phyloP scores from a whole-genome alignment of 768 basidiomycete genomes.

The Xerocomus potaroensis region DNA sequence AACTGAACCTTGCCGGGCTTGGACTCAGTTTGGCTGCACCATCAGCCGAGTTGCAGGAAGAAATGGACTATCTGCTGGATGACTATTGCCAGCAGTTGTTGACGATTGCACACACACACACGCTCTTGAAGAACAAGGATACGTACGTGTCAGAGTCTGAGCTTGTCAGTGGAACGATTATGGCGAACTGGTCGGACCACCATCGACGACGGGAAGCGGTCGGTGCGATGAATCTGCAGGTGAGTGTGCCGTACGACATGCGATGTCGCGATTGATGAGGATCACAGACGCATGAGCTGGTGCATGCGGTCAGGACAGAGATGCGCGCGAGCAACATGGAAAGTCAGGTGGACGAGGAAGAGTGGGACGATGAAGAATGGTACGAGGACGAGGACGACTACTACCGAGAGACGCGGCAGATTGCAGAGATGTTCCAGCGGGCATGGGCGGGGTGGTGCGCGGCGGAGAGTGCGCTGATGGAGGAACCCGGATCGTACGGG shows the following conservation, averaged over 20 bases:
- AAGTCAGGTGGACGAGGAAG: constrained; percentile 22
- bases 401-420: constrained; percentile 26
- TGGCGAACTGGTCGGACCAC: constrained; percentile 41
- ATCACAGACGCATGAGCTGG: constrained; percentile 37
- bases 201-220: constrained; percentile 38
- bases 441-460: constrained; percentile 44
- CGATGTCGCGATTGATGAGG: neutral
- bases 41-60: constrained; percentile 28
- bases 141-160: constrained; percentile 37
- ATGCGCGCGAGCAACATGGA: constrained; percentile 17
- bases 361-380: constrained; percentile 26
- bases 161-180: constrained; percentile 43
- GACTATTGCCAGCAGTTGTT: constrained; percentile 33
- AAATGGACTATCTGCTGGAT: constrained; percentile 36
- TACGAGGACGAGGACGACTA: constrained; percentile 27
- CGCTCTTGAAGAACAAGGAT: constrained; percentile 35
- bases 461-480: constrained; percentile 28
- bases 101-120: constrained; percentile 34
- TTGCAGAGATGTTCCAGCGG: constrained; percentile 33
- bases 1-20: constrained; percentile 26
- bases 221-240: constrained; percentile 43
- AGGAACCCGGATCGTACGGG: constrained; percentile 32
- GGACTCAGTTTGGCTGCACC: constrained; percentile 27
- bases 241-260: constrained; percentile 12
- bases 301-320: constrained; percentile 34